Base-by-base conservation (phyloP, 306 rosid genomes). In the Coriaria nepalensis region DNA sequence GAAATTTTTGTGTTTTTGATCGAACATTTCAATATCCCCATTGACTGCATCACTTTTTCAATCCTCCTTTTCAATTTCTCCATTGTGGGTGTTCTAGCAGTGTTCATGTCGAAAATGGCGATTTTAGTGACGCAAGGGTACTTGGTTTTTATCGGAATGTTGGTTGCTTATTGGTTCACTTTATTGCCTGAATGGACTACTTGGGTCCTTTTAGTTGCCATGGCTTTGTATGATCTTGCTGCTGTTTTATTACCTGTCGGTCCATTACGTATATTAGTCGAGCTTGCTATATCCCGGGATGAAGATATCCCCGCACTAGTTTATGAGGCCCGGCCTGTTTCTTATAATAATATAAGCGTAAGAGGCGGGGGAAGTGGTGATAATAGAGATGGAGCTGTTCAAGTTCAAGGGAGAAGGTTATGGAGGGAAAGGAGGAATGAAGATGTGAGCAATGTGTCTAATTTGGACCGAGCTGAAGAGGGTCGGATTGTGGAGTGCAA, bases 161-260 rank as follows among this genome's bases (percentile, higher is more conserved):
- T 90, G 78, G 87, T 77, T 42, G 95, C 97, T 44, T 90, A 84
- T 73, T 84, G 82, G 74, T 90, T 90, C 57, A 90, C 95, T n/a
- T 69, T 78, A 65, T 73, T 90, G 53, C 97, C 97, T 46, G 97
- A 90, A 56, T 90, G 97, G 97, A 84, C 97, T 40, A 84, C 97
- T 4, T 90, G 97, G 95, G 77, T 71, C 35, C 66, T 90, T 38
- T 71, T 90, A 64, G 71, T 84, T 79, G 81, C 97, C 39, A 57
- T 90, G 94, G 83, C 97, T 11, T 52, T 90, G 57, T 90, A 90
- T 65, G 97, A 90, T 49, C 81, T 90, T 45, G 97, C 95, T 1
- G 95, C 97, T 0, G 95, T 90, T 61, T 52, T 90, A 43, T 58
- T 90, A 59, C 97, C 97, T 13, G 53, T 81, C 61, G 97, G 97